Conservation (phyloP, 2,329 filamentous ascomycete genomes). For the Claviceps purpurea region DNA sequence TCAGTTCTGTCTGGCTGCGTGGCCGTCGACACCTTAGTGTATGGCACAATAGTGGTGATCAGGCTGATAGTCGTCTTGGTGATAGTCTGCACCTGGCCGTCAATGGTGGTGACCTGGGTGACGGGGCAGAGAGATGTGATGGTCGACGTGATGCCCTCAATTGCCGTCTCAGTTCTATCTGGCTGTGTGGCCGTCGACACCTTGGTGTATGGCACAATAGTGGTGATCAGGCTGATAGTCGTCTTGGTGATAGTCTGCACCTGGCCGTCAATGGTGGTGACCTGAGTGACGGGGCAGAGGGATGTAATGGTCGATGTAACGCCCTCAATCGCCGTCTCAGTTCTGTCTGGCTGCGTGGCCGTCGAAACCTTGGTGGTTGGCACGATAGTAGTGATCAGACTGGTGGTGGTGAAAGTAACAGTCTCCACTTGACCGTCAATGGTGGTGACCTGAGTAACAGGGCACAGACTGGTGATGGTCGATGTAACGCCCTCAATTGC, state of each 20-base stretch:
- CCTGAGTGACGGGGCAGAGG: slow-evolving; percentile 26
- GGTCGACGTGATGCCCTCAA: slow-evolving; percentile 23
- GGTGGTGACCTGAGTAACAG: slow-evolving; percentile 18
- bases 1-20: slow-evolving; percentile 18
- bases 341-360: slow-evolving; percentile 17
- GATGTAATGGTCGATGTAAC: slow-evolving; percentile 28
- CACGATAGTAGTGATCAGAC: slow-evolving; percentile 14
- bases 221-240: slow-evolving; percentile 12
- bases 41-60: slow-evolving; percentile 16
- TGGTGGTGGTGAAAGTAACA: slow-evolving; percentile 11
- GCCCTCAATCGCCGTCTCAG: slow-evolving; percentile 16
- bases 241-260: slow-evolving; percentile 10
- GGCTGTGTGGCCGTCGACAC: slow-evolving; percentile 17
- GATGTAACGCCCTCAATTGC: slow-evolving; percentile 20
- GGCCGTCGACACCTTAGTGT: slow-evolving; percentile 17
- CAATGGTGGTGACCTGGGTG: slow-evolving; percentile 12
- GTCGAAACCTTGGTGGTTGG: slow-evolving; percentile 19
- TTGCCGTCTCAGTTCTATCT: slow-evolving; percentile 19
- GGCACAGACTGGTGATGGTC: slow-evolving; percentile 31
- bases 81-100: slow-evolving; percentile 3
- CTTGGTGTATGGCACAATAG: slow-evolving; percentile 17
- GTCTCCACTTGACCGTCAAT: slow-evolving; percentile 7
- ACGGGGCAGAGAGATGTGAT: slow-evolving; percentile 30
- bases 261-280: slow-evolving; percentile 7
- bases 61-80: slow-evolving; percentile 13